Evolutionary conservation across 306 rosid species (phyloP).

Genomic region (Cucumis cinereus): DNA sequence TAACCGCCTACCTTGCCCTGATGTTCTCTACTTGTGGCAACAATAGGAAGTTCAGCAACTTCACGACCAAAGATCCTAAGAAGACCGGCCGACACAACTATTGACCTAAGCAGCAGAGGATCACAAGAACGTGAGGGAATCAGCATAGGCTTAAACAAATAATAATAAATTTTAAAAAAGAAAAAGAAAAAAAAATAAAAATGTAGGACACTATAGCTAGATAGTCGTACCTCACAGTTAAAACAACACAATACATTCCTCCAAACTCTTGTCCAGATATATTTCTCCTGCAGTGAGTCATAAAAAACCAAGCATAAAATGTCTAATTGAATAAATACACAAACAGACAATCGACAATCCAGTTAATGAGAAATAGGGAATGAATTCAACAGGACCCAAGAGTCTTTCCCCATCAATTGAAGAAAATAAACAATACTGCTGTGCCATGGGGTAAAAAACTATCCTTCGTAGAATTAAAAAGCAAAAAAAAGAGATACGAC

Average conservation of each 20-base stretch:
- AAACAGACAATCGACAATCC: not conserved
- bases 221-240: conserved; percentile 65
- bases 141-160: not conserved
- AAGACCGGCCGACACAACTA: conserved; percentile 92
- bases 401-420: not conserved
- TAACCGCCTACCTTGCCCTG: conserved; percentile 70
- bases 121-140: not conserved
- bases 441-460: not conserved
- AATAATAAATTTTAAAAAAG: not conserved
- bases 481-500: not conserved
- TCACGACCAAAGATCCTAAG: conserved; percentile 81
- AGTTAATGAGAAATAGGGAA: not conserved
- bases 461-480: not conserved
- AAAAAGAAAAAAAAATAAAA: too few relatives aligned
- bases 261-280: conserved; percentile 99
- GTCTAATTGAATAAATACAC: not conserved
- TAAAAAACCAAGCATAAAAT: not conserved
- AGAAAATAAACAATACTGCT: not conserved
- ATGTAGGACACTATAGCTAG: not conserved
- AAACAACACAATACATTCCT: conserved; percentile 96
- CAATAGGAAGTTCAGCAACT: conserved; percentile 97
- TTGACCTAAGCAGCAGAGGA: conserved; percentile 35
- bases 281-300: conserved; percentile 65
- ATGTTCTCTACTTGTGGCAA: conserved; percentile 88
- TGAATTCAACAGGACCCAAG: not conserved